Evolutionary conservation across 1,139 yeast genomes (phyloP).

Genomic region (Zygosaccharomyces sapae): DNA sequence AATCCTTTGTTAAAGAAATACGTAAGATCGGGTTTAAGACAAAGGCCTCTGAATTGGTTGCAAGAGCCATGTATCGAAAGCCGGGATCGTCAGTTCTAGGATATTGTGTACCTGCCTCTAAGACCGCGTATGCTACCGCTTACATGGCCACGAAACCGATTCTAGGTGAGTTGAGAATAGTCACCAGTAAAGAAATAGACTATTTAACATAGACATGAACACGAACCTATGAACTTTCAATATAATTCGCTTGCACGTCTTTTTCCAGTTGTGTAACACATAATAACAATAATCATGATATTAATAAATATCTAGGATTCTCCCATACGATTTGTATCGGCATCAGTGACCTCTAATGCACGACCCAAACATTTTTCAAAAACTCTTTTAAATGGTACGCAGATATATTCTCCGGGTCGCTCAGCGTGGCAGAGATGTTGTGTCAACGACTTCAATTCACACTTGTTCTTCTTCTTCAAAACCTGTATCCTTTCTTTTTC

Average conservation of each 20-base stretch:
- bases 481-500: constrained; percentile 13
- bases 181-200: constrained; percentile 25
- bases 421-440: constrained; percentile 31
- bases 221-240: not conserved
- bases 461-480: constrained; percentile 17
- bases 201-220: constrained; percentile 7
- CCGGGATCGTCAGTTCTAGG: constrained; percentile 28
- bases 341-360: constrained; percentile 32
- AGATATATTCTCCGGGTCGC: constrained; percentile 41
- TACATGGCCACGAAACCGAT: constrained; percentile 14
- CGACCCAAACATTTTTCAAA: constrained; percentile 46
- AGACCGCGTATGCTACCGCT: constrained; percentile 22
- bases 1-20: constrained; percentile 15
- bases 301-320: not conserved
- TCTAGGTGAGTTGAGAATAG: constrained; percentile 14
- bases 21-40: constrained; percentile 21
- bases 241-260: not conserved
- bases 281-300: not conserved
- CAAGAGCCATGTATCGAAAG: constrained; percentile 22
- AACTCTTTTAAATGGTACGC: constrained; percentile 52
- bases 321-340: constrained; percentile 19
- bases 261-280: not conserved
- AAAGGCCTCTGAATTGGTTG: constrained; percentile 22
- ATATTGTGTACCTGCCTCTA: constrained; percentile 27
- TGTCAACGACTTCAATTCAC: constrained; percentile 31